Conservation (phyloP, 176 grass and related monocot species). For the Bromus sterilis region DNA sequence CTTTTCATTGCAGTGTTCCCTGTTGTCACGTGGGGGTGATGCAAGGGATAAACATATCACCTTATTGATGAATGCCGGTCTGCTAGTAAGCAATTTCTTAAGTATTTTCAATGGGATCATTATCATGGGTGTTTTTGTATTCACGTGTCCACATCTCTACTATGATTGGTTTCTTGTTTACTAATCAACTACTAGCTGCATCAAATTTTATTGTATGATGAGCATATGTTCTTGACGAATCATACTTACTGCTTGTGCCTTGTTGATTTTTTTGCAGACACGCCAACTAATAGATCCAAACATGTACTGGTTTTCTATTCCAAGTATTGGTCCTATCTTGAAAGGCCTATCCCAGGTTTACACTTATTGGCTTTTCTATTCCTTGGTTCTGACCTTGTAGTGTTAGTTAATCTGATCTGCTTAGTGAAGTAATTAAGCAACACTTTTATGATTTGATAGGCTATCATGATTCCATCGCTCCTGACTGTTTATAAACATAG, state of each 20-base stretch:
- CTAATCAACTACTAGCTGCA: not conserved
- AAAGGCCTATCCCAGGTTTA: slow-evolving; percentile 85
- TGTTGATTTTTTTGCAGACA: slow-evolving; percentile 44
- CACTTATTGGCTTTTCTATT: not conserved
- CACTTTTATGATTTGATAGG: not conserved
- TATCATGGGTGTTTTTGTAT: not conserved
- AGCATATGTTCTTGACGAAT: not conserved
- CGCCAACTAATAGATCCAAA: slow-evolving; percentile 81
- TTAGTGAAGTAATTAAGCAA: not conserved
- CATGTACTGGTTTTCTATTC: slow-evolving; percentile 87
- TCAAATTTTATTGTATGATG: not conserved
- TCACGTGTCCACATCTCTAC: not conserved
- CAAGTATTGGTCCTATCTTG: slow-evolving; percentile 63
- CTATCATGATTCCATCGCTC: not conserved
- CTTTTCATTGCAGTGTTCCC: slow-evolving; percentile 51
- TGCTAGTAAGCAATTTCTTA: slow-evolving; percentile 65
- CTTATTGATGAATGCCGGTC: slow-evolving; percentile 67
- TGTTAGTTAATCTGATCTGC: not conserved
- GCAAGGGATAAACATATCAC: slow-evolving; percentile 73
- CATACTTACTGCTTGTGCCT: not conserved
- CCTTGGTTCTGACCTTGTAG: not conserved
- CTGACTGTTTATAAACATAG: not conserved
- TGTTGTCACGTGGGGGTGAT: slow-evolving; percentile 66
- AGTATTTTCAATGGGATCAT: not conserved
- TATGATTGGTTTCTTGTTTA: not conserved